These are phyloP conservation scores for Calophaca sinica DNA, from an alignment of 306 rosid genomes.

Conservation along the genomic window DNA sequence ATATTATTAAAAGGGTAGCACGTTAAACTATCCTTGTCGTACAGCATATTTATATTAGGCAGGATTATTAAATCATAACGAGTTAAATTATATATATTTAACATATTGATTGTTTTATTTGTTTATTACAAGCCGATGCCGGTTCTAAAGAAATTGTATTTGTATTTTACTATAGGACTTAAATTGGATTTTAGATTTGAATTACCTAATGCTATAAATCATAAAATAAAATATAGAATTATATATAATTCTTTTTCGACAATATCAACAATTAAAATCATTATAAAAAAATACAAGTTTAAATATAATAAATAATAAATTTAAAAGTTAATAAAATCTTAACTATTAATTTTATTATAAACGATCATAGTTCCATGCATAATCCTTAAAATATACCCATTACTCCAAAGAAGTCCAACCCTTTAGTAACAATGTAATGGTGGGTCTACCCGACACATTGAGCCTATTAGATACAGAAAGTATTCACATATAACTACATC, in stretches of 20 bases:
- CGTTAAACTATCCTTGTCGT: conserved; percentile 14
- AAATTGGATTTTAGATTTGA: not conserved
- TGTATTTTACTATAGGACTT: not conserved
- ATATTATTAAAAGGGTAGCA: not conserved
- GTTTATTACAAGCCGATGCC: not conserved
- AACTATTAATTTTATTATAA: not conserved
- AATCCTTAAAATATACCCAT: too few species aligned
- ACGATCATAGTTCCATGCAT: not conserved
- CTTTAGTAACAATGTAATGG: not conserved
- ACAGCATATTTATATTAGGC: not conserved
- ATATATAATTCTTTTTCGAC: not conserved
- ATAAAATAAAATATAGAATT: not conserved
- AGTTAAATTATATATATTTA: too few species aligned
- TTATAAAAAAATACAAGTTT: not conserved
- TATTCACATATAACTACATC: too few species aligned
- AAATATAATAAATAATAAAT: too few species aligned
- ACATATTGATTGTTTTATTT: too few species aligned
- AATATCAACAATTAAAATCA: not conserved
- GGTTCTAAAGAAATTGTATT: not conserved
- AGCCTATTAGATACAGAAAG: too few species aligned
- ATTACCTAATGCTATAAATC: not conserved
- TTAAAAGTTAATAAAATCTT: not conserved
- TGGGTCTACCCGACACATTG: too few species aligned
- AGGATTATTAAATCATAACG: not conserved
- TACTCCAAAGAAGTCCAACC: not conserved